Base-by-base conservation (phyloP, 2,329 filamentous ascomycete genomes). In the Talaromyces pinophilus region DNA sequence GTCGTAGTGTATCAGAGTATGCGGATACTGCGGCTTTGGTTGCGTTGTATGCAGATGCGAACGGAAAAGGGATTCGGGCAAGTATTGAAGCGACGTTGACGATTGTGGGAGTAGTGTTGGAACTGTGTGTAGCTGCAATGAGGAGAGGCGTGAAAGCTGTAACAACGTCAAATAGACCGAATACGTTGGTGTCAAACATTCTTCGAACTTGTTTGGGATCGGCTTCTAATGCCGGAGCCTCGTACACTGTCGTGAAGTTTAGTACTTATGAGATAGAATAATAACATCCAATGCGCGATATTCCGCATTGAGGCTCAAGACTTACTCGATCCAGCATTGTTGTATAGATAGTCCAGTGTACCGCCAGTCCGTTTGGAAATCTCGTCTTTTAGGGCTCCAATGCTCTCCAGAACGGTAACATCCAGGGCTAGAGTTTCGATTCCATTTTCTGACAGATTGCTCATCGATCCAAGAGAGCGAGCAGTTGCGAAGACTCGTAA, bases 181-280 rank as follows among this genome's bases (percentile, higher is more conserved):
- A 63, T 55, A 63, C 33, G 17, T 63, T 63, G 61, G 48, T 17
- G 25, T 63, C 61, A 25, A 63, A 63, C 61, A 63, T 63, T 63
- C 11, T 63, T 33, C 61, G 61, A 15, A 63, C 17, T 44, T 63
- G 4, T 5, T 13, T 55, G 48, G 38, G 19, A 63, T 63, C 48
- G 3, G 61, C 61, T 44, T 63, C 61, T 33, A 63, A 44, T n/a
- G 61, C 61, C 35, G 61, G 61, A 55, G 61, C 61, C 35, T 63
- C 61, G 61, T 63, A 63, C 61, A 63, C 61, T 63, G 11, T 55
- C 35, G 28, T 30, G 13, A 22, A 28, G 15, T 40, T 63, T 44
- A 63, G 61, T 55, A 30, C n/a, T 42, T 30, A 33, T 55, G 22
- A 40, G 30, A 55, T 19, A 11, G 3, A 42, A 44, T 2, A 15